Percentiles rank a stretch among this genome's conserved stretches.
phyloP scores from a whole-genome alignment of 192 early-diverging fungal species.

The Coemansia sp. region DNA sequence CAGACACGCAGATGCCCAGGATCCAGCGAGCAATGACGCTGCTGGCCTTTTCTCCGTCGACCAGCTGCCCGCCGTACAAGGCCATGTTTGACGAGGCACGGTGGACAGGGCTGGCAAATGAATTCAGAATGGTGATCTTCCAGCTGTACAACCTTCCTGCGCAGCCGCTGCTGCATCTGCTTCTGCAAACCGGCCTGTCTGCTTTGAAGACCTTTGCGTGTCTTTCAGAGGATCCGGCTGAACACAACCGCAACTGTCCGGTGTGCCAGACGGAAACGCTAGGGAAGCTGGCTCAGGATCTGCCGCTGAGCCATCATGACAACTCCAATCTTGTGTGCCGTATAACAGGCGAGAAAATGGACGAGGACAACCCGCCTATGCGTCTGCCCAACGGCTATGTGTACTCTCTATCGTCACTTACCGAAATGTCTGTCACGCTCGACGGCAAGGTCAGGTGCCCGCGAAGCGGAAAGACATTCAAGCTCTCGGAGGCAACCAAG shows the following conservation, averaged over 20 bases:
- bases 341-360: constrained; percentile 89
- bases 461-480: constrained; percentile 61
- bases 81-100: constrained; percentile 57
- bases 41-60: constrained; percentile 79
- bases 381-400: constrained; percentile 94
- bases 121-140: constrained; percentile 87
- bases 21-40: constrained; percentile 90
- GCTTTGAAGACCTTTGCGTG: constrained; percentile 92
- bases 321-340: constrained; percentile 94
- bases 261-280: constrained; percentile 85
- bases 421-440: constrained; percentile 65
- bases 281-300: constrained; percentile 75
- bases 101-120: constrained; percentile 75
- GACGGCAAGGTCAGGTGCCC: constrained; percentile 73
- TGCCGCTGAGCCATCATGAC: constrained; percentile 93
- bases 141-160: constrained; percentile 84
- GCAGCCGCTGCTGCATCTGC: constrained; percentile 81
- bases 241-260: constrained; percentile 93
- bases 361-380: constrained; percentile 96
- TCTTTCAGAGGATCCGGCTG: constrained; percentile 60
- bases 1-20: constrained; percentile 71
- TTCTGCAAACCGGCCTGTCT: constrained; percentile 93
- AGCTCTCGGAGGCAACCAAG: constrained; percentile 67
- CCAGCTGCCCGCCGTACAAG: constrained; percentile 79
- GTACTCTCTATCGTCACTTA: constrained; percentile 78